Evolutionary conservation across 2,329 filamentous ascomycete genomes (phyloP).

Genomic region (Coleophoma eucalyptorum): DNA sequence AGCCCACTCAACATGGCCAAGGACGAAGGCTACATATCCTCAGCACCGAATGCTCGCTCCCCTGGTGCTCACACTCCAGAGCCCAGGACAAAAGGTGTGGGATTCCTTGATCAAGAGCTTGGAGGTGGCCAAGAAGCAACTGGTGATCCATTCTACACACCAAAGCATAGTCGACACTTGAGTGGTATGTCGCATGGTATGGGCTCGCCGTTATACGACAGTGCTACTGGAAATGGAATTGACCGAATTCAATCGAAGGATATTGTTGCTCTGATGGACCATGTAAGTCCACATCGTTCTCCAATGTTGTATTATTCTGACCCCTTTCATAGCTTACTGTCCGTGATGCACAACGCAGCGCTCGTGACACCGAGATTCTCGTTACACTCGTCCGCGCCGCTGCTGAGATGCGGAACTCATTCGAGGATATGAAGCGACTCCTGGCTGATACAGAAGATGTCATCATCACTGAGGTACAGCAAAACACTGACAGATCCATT

Average conservation of each 20-base stretch:
- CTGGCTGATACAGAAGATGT: constrained; percentile 87
- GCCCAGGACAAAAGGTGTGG: constrained; percentile 35
- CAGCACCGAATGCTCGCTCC: constrained; percentile 51
- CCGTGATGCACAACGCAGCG: constrained; percentile 92
- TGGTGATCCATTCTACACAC: constrained; percentile 64
- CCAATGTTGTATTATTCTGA: constrained; percentile 9
- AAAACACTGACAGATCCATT: constrained; percentile 80
- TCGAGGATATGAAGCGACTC: constrained; percentile 91
- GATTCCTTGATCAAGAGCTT: constrained; percentile 49
- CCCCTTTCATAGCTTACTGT: constrained; percentile 67
- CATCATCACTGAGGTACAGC: constrained; percentile 82
- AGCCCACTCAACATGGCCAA: constrained; percentile 57
- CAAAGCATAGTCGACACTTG: constrained; percentile 62
- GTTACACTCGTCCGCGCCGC: constrained; percentile 91
- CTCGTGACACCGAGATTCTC: constrained; percentile 92
- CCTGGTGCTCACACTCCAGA: constrained; percentile 42
- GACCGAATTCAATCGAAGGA: constrained; percentile 95
- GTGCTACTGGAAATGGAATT: constrained; percentile 80
- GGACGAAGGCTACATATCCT: constrained; percentile 93
- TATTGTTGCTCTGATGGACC: constrained; percentile 96
- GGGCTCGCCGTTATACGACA: constrained; percentile 84
- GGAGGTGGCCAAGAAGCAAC: constrained; percentile 43
- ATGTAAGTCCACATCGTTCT: constrained; percentile 49
- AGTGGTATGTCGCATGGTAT: constrained; percentile 93
- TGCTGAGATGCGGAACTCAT: constrained; percentile 94